Conservation (phyloP, 176 grass and related monocot genomes). For the Carex myosuroides region DNA sequence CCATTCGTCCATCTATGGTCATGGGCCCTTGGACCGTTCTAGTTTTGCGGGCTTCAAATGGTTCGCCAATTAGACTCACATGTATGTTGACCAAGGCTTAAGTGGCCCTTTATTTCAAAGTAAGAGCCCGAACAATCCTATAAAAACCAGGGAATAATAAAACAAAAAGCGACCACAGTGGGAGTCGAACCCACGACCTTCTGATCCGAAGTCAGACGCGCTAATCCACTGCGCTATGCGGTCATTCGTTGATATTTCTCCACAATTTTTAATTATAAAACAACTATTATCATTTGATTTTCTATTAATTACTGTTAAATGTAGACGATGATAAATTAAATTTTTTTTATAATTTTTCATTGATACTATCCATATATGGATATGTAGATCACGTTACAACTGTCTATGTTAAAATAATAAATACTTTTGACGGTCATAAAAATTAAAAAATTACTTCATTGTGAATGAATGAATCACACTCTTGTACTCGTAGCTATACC, state of each 20-base stretch:
- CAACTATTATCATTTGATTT: too few relatives aligned
- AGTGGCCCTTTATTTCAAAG: too few relatives aligned
- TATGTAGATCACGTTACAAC: not conserved
- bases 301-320: not conserved
- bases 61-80: too few relatives aligned
- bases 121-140: not conserved
- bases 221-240: conserved; percentile 99
- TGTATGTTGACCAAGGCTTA: too few relatives aligned
- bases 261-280: too few relatives aligned
- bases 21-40: too few relatives aligned
- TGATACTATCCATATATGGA: too few relatives aligned
- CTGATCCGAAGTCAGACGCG: conserved; percentile 99
- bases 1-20: too few relatives aligned
- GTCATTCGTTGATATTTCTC: conserved; percentile 19
- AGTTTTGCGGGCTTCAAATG: too few relatives aligned
- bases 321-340: not conserved
- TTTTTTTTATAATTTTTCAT: not conserved
- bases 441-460: not conserved
- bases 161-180: conserved; percentile 55
- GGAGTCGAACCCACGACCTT: conserved; percentile 99
- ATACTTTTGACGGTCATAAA: not conserved
- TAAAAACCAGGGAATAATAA: not conserved
- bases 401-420: not conserved
- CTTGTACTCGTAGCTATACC: not conserved
- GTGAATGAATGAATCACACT: not conserved